Base-by-base conservation (phyloP, 1,139 yeast genomes). In the Taphrina sp. region DNA sequence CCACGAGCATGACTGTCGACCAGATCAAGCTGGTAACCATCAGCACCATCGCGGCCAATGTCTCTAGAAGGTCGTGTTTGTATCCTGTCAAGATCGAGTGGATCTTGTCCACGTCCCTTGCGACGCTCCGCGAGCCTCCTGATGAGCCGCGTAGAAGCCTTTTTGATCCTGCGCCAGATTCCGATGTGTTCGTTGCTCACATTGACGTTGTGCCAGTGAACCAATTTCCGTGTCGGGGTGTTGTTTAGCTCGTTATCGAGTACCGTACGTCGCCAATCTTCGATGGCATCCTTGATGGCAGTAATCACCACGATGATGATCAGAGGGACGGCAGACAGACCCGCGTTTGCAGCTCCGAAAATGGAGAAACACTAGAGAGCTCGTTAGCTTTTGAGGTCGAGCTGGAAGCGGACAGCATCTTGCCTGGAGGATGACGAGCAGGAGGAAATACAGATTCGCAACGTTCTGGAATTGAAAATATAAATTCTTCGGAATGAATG, bases 341-440 rank as follows among this genome's bases (percentile, higher is more conserved):
- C 96, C 0, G 97, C 96, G 60, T 79, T 81, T 19, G 86, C 80
- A 33, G 90, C 96, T 63, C 98, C 98, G 69, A 92, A 92, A 57
- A 92, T 83, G 61, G 85, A 80, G 72, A 92, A 88, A 56, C 47
- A 43, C 47, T 43, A n/a, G 16, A 31, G 17, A n/a, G 20, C 28
- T 17, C 14, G 41, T 37, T 16, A 14, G 22, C 10, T 12, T 29
- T 17, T 20, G 46, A 22, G 23, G 10, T 28, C 20, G 39, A n/a
- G 14, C n/a, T 54, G 7, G 37, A 14, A 14, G 7, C 26, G 41
- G n/a, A n/a, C n/a, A n/a, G n/a, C n/a, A n/a, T 19, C 64, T 36
- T 58, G 62, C 72, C 59, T 96, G 95, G 63, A 92, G 74, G 61
- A 92, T 84, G 64, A 83, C 86, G 72, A 88, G 74, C 46, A 85